Evolutionary conservation across 2,329 filamentous ascomycete genomes (phyloP), one percentile per base, ranked within the genome.

Genomic region (Hymenoscyphus linearis): DNA sequence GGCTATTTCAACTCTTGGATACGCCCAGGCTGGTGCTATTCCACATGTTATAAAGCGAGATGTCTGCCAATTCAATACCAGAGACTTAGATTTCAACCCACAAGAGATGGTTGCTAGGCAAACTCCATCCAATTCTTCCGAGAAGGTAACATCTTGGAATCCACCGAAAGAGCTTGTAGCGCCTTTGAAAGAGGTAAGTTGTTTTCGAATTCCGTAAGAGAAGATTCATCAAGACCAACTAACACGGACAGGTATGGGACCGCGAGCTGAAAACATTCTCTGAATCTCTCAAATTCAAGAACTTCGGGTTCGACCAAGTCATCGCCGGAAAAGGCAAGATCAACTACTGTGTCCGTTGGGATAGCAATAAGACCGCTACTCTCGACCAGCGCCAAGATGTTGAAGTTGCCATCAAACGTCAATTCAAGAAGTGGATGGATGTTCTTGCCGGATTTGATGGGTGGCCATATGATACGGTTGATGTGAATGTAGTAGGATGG

Each of bases 331-430:
- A 27, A 10, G 63, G 76, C 66, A 72, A 68, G 64, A 68, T 77
- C 65, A 74, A 76, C 64, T 74, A 75, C 66, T 79, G 77, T 58
- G 76, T 79, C 4, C 74, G 78, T 50, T 79, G 78, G 78, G 77
- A 79, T 60, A 77, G 75, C 0, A 71, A 65, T 26, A 65, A 70
- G 4, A 67, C 70, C 1, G 73, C 78, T 7, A 74, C 73, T 0
- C 74, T 73, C 7, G 75, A 70, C 1, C 73, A 78, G 61, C 75
- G 77, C 14, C 68, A 68, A 14, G 66, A 76, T 57, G 67, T 78
- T 34, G 72, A 75, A 52, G 58, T 68, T 4, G 73, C 74, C 0
- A 67, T 77, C 4, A 69, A 74, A 56, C 67, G 67, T 35, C 71
- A 73, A 14, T 75, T 77, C 68, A 69, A 74, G 57, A 74, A 74